These are phyloP conservation scores for Conidiobolus incongruus DNA, from an alignment of 371 early-diverging fungal genomes.

Conservation along the genomic window DNA sequence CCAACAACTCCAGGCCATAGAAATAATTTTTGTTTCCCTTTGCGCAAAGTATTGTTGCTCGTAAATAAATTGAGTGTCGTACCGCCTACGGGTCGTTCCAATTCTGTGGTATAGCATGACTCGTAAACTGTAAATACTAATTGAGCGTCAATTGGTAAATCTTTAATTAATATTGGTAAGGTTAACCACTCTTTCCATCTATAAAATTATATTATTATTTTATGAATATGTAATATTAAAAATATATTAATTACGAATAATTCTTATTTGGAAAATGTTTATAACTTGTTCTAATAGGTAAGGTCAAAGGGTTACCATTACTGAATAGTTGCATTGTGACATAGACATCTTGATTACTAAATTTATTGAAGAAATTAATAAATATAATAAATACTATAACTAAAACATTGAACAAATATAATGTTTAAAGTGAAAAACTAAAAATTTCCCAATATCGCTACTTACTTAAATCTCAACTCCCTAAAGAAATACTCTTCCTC, in stretches of 20 bases:
- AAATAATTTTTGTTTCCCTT: conserved; percentile 56
- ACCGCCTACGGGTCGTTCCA: conserved; percentile 44
- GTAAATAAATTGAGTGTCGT: conserved; percentile 57
- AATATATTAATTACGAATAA: conserved; percentile 14
- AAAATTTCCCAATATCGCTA: too few relatives aligned
- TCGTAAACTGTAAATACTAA: conserved; percentile 64
- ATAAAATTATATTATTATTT: background rate
- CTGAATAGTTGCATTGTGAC: conserved; percentile 50
- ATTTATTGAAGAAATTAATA: conserved; percentile 2
- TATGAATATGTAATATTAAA: background rate
- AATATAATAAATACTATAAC: too few relatives aligned
- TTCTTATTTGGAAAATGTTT: conserved; percentile 28
- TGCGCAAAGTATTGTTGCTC: conserved; percentile 49
- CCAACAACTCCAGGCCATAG: conserved; percentile 43
- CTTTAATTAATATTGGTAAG: conserved; percentile 62
- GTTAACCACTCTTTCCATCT: conserved; percentile 85
- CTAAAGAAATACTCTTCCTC: too few relatives aligned
- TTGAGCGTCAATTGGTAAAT: conserved; percentile 50
- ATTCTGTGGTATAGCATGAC: conserved; percentile 41
- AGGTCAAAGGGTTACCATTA: conserved; percentile 49
- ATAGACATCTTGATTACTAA: conserved; percentile 22
- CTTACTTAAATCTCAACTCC: too few relatives aligned
- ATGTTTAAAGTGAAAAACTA: too few relatives aligned
- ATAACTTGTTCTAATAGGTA: conserved; percentile 41
- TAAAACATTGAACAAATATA: too few relatives aligned